These are phyloP conservation scores for Colletotrichum sp. DNA, from an alignment of 2,329 filamentous ascomycete genomes.

Conservation along the genomic window DNA sequence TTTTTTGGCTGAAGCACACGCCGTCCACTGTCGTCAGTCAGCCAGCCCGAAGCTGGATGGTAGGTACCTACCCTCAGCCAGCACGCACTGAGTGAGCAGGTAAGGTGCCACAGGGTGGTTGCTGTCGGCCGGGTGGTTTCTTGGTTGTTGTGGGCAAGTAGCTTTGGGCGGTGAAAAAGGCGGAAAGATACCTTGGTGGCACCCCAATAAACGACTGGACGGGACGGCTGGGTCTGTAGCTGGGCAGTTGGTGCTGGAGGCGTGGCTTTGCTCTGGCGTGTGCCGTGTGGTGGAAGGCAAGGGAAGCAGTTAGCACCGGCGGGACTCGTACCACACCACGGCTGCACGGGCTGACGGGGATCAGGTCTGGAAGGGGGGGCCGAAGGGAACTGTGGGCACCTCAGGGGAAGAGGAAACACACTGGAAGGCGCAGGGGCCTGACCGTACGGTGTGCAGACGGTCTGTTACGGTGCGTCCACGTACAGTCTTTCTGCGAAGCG, in stretches of 20 bases:
- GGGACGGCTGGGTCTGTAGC: not conserved
- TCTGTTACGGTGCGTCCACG: accelerated
- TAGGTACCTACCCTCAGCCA: not conserved
- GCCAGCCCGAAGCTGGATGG: not conserved
- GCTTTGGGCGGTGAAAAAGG: not conserved
- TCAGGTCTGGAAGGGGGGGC: not conserved
- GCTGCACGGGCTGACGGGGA: not conserved
- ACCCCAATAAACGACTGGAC: not conserved
- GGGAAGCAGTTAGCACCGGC: not conserved
- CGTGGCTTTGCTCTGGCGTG: not conserved
- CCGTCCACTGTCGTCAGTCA: not conserved
- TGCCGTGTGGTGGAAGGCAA: not conserved
- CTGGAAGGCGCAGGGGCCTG: not conserved
- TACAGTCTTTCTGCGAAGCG: not conserved
- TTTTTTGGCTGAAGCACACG: not conserved
- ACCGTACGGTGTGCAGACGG: not conserved
- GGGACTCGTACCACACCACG: not conserved
- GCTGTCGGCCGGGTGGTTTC: not conserved
- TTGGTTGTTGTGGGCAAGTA: not conserved
- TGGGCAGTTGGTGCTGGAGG: not conserved
- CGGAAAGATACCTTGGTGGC: not conserved
- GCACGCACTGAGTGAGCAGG: not conserved
- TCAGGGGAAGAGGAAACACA: not conserved
- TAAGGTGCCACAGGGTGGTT: not conserved
- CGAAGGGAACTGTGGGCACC: not conserved